Conservation (phyloP, 345 rosid species). For the Bruguiera sexangula region DNA sequence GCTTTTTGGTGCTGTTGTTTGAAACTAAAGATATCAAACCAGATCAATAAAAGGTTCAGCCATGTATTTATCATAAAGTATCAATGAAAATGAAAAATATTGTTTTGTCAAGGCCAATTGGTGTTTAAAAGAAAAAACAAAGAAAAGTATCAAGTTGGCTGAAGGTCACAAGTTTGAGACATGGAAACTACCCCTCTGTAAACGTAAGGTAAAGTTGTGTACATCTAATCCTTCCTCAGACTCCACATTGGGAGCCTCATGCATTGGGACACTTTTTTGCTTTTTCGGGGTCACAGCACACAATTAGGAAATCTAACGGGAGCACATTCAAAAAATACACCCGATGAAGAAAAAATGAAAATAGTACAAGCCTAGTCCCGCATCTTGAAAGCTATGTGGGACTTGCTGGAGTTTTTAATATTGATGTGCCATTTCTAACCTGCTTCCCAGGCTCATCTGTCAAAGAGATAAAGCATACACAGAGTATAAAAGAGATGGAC, state of each 20-base stretch:
- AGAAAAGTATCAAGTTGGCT: no score
- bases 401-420: constrained; percentile 88
- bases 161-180: no score
- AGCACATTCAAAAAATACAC: not conserved
- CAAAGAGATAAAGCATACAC: not conserved
- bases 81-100: not conserved
- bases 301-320: not conserved
- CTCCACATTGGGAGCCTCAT: no score
- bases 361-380: not conserved
- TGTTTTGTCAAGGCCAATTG: no score
- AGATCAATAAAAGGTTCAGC: constrained; percentile 2
- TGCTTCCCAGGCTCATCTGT: constrained; percentile 99
- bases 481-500: no score
- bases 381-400: constrained; percentile 89
- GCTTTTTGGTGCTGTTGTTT: constrained; percentile 98
- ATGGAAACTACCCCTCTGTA: no score
- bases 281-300: not conserved
- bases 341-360: not conserved
- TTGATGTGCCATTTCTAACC: constrained; percentile 80
- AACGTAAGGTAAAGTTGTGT: not conserved
- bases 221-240: no score
- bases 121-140: no score
- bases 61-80: not conserved
- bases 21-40: constrained; percentile 54
- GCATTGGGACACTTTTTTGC: no score